Percentiles rank a stretch among this genome's conserved stretches.
Evolutionary conservation across 2,329 filamentous ascomycete genomes (phyloP).

Genomic region (Diaporthe amygdali): DNA sequence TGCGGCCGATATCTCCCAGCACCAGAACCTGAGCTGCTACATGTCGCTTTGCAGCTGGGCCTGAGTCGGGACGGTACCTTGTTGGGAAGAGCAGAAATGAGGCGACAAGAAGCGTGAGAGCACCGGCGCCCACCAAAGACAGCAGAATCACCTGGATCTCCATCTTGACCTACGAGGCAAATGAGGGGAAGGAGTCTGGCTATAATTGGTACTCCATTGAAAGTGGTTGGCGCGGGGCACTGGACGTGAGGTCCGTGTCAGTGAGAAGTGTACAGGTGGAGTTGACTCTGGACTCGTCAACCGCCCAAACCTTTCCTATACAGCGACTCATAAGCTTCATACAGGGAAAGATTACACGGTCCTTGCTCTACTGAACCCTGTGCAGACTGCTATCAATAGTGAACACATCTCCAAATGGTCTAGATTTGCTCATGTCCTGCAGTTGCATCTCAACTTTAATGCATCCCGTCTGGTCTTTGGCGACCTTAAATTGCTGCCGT

Average conservation of each 20-base stretch:
- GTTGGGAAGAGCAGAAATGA: constrained; percentile 38
- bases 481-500: neutral
- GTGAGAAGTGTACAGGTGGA: neutral
- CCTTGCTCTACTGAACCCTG: neutral
- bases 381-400: neutral
- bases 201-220: neutral
- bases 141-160: neutral
- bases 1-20: constrained; percentile 92
- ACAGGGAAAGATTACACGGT: neutral
- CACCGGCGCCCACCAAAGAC: neutral
- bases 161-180: neutral
- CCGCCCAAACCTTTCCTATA: neutral
- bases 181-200: neutral
- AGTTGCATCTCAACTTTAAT: neutral
- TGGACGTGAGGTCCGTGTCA: neutral
- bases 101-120: constrained; percentile 17
- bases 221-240: neutral
- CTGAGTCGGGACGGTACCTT: constrained; percentile 32
- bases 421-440: neutral
- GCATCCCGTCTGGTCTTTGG: constrained; percentile 1
- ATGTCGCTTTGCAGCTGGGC: constrained; percentile 18
- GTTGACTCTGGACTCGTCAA: neutral
- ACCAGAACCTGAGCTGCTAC: constrained; percentile 79
- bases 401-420: neutral
- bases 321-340: neutral